phyloP scores from a whole-genome alignment of 2,329 filamentous ascomycete species.

The Didymella pomorum region DNA sequence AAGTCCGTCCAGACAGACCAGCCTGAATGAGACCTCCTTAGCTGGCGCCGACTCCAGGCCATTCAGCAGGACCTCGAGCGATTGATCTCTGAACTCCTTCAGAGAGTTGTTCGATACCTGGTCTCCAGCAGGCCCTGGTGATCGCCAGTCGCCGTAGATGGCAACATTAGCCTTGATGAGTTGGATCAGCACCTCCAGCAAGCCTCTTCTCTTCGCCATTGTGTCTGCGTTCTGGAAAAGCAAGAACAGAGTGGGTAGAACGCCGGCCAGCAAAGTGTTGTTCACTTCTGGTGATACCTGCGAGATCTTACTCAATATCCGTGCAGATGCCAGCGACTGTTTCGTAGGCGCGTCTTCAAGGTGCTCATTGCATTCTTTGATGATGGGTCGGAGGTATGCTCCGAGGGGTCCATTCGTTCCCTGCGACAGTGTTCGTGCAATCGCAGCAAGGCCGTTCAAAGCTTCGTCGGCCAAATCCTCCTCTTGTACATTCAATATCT shows the following conservation, averaged over 20 bases:
- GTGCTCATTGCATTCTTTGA: constrained; percentile 73
- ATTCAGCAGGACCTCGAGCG: constrained; percentile 53
- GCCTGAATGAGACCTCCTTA: constrained; percentile 60
- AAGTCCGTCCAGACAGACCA: constrained; percentile 56
- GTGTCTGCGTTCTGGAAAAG: constrained; percentile 69
- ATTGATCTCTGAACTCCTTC: constrained; percentile 51
- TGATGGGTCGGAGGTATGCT: constrained; percentile 66
- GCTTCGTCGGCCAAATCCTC: constrained; percentile 70
- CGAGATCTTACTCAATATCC: constrained; percentile 66
- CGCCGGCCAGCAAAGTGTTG: constrained; percentile 62
- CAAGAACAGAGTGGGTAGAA: constrained; percentile 65
- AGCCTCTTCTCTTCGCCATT: constrained; percentile 68
- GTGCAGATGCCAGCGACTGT: constrained; percentile 70
- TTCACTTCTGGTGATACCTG: constrained; percentile 64
- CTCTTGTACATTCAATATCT: constrained; percentile 72
- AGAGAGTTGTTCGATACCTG: constrained; percentile 49
- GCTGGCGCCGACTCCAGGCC: constrained; percentile 55
- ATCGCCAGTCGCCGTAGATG: constrained; percentile 65
- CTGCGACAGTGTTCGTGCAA: constrained; percentile 64
- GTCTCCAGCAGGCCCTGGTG: constrained; percentile 49
- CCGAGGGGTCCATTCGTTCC: constrained; percentile 57
- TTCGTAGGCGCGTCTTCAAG: constrained; percentile 73
- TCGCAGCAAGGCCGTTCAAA: constrained; percentile 62
- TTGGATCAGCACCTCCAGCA: constrained; percentile 67
- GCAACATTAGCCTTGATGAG: constrained; percentile 66